Base-by-base conservation (phyloP, 1,284 basidiomycete genomes). In the Naganishia sp. region DNA sequence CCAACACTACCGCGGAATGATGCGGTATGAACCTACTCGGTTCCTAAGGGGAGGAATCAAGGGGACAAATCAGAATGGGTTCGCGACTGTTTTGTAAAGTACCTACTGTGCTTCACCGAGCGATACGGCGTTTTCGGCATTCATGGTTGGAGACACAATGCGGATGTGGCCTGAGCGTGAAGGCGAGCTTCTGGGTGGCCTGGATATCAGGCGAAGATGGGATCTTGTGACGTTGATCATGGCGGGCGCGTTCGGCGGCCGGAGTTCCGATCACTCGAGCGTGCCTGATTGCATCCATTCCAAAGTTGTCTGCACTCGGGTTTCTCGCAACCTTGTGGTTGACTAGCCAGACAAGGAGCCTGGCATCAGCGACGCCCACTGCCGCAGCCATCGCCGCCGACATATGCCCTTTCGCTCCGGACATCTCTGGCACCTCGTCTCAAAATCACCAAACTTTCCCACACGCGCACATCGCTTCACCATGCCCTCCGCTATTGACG, bases 101-200 rank as follows among this genome's bases (percentile, higher is more conserved):
- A 64, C 61, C 31, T 55, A 61, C 59, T 61, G 59, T 15, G 59
- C 59, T 52, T 50, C 48, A 13, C 39, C 59, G n/a, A 49, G 48
- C 23, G 59, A 61, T 18, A 61, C 48, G 39, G 59, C 59, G 48
- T 61, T 50, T 43, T 61, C 59, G 23, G 59, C 36, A 61, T 61
- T 61, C 59, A 61, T 61, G 15, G 1, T 23, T 9, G 36, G 36
- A 7, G 36, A 45, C 36, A 25, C 44, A 3, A 28, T 28, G 21
- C 13, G 5, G 6, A 23, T 16, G 16, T 55, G 28, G 3, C 11
- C 13, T 15, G 48, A 49, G 25, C 25, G n/a, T 49, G n/a, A 49
- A 23, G 18, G 2, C 46, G 46, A 49, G 46, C n/a, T 4, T 49
- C 13, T 13, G 48, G 21, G 11, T 49, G 48, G 21, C n/a, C n/a